Conservation (phyloP, 306 rosid genomes). For the Ormosia semicastrata region DNA sequence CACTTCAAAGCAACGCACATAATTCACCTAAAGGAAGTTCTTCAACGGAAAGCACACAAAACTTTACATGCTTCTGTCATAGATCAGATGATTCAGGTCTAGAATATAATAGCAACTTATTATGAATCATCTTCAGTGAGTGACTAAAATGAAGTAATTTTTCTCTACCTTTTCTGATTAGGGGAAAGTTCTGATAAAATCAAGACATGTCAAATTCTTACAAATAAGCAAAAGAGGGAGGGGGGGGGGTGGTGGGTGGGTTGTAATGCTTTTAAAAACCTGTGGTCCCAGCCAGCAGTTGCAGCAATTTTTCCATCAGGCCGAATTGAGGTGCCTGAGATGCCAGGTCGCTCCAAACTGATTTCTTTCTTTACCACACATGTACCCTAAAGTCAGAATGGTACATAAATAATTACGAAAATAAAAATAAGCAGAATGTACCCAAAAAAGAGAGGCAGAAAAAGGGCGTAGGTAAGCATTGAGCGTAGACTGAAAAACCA, state of each 20-base stretch:
- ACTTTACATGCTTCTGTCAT: neutral
- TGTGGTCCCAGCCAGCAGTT: slow-evolving; percentile 98
- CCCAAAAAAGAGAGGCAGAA: neutral
- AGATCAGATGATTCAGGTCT: neutral
- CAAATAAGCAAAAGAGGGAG: too few relatives aligned
- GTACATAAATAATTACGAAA: neutral
- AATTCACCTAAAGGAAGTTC: neutral
- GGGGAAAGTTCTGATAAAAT: neutral
- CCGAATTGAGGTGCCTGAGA: slow-evolving; percentile 78
- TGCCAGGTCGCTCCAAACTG: slow-evolving; percentile 83
- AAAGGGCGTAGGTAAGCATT: neutral
- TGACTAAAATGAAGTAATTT: neutral
- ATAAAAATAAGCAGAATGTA: neutral
- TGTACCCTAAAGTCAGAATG: slow-evolving; percentile 50
- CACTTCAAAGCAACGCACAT: neutral
- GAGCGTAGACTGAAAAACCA: slow-evolving; percentile 8
- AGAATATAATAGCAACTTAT: slow-evolving; percentile 4
- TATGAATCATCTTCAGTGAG: neutral
- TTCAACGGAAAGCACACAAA: neutral
- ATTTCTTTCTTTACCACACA: slow-evolving; percentile 72
- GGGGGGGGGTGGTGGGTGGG: neutral
- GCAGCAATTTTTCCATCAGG: slow-evolving; percentile 80
- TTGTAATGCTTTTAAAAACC: slow-evolving; percentile 42
- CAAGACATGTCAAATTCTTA: slow-evolving; percentile 8
- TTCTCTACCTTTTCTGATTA: neutral